phyloP scores from a whole-genome alignment of 306 rosid genomes.

The Pyrus pyrifolia region DNA sequence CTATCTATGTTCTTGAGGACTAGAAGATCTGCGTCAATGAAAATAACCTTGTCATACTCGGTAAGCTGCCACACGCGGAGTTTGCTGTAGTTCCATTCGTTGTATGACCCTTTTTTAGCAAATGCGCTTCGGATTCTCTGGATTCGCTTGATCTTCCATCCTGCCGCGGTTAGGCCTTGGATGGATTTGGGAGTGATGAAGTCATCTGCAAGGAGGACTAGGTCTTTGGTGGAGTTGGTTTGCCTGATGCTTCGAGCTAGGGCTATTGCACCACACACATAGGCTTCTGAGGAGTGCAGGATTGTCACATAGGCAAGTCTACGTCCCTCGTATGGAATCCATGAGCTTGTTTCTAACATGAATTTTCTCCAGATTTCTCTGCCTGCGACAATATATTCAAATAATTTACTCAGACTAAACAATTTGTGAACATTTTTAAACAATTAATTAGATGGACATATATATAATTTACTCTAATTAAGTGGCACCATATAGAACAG shows the following conservation, averaged over 20 bases:
- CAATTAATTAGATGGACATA: no score
- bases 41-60: constrained; percentile 50
- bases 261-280: constrained; percentile 85
- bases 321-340: not conserved
- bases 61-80: constrained; percentile 64
- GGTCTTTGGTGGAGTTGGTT: constrained; percentile 41
- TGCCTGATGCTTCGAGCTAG: constrained; percentile 70
- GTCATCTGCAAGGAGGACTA: constrained; percentile 61
- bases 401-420: not conserved
- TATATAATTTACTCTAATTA: no score
- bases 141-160: constrained; percentile 53
- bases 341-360: not conserved
- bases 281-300: constrained; percentile 78
- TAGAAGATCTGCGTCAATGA: constrained; percentile 63
- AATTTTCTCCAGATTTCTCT: constrained; percentile 38
- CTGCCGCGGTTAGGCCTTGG: constrained; percentile 42
- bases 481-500: no score
- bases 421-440: not conserved
- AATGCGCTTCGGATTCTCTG: constrained; percentile 54
- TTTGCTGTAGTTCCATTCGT: constrained; percentile 87
- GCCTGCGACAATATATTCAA: not conserved
- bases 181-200: constrained; percentile 40
- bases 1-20: constrained; percentile 37
- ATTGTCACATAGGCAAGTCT: constrained; percentile 61
- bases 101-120: constrained; percentile 46